These are phyloP conservation scores for Penicillium atrosanguineum DNA, from an alignment of 495 filamentous ascomycete species.

Conservation along the genomic window DNA sequence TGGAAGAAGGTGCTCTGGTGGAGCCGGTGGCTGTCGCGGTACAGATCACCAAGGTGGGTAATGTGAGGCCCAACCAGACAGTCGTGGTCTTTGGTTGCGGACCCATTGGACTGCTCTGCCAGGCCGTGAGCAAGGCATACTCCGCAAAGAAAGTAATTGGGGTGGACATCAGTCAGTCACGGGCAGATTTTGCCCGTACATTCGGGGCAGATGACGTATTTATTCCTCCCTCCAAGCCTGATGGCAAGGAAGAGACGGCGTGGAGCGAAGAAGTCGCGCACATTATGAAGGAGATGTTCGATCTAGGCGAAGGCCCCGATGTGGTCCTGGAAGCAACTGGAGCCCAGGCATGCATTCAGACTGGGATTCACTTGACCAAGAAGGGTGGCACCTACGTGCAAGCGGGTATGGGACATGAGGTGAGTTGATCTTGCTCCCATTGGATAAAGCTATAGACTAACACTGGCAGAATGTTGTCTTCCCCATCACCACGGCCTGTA, in stretches of 20 bases:
- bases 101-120: constrained; percentile 79
- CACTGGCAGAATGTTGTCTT: constrained; percentile 61
- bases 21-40: constrained; percentile 83
- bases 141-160: constrained; percentile 71
- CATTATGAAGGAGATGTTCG: constrained; percentile 47
- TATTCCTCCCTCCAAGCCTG: constrained; percentile 41
- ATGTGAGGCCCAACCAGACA: constrained; percentile 65
- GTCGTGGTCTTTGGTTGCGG: constrained; percentile 86
- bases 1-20: constrained; percentile 79
- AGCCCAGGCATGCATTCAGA: constrained; percentile 72
- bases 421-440: constrained; percentile 32
- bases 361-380: constrained; percentile 64
- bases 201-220: constrained; percentile 69
- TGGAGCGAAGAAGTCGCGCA: constrained; percentile 60
- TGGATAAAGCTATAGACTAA: neutral
- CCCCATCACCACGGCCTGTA: constrained; percentile 79
- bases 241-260: constrained; percentile 32
- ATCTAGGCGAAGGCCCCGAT: constrained; percentile 61
- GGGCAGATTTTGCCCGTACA: constrained; percentile 65
- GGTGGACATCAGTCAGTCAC: constrained; percentile 70
- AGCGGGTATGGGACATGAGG: constrained; percentile 76
- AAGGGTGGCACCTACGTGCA: constrained; percentile 82
- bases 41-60: constrained; percentile 69
- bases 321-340: constrained; percentile 85
- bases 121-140: constrained; percentile 69